phyloP scores from a whole-genome alignment of 805 yeast genomes.

The Teunomyces aglyptinius region DNA sequence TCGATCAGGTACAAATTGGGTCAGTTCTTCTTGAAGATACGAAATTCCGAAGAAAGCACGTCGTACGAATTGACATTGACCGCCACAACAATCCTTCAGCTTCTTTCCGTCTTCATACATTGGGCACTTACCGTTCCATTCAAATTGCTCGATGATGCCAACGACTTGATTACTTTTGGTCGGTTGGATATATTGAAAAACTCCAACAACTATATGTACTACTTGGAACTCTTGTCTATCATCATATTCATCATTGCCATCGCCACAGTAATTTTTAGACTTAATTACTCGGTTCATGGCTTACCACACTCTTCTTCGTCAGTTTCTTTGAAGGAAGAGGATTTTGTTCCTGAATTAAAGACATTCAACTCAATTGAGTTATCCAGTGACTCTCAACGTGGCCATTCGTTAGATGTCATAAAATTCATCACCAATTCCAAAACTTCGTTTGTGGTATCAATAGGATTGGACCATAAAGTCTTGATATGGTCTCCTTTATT shows the following conservation, averaged over 20 bases:
- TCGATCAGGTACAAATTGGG: constrained; percentile 30
- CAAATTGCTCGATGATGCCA: constrained; percentile 11
- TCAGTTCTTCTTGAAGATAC: constrained; percentile 31
- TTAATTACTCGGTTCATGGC: constrained; percentile 13
- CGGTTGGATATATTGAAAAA: constrained; percentile 12
- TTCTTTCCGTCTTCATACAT: constrained; percentile 16
- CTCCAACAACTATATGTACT: constrained; percentile 49
- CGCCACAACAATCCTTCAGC: constrained; percentile 10
- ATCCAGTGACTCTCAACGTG: constrained; percentile 27
- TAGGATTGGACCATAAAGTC: constrained; percentile 72
- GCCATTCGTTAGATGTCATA: constrained; percentile 64
- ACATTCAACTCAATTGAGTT: constrained; percentile 32
- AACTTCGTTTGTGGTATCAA: constrained; percentile 62
- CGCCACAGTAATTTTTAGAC: constrained; percentile 40
- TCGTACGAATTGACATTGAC: constrained; percentile 21
- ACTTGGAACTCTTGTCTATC: constrained; percentile 55
- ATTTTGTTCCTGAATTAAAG: constrained; percentile 11
- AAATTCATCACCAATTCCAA: constrained; percentile 56
- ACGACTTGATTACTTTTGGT: constrained; percentile 6
- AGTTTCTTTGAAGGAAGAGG: constrained; percentile 3
- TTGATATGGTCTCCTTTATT: constrained; percentile 69
- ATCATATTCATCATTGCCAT: constrained; percentile 51
- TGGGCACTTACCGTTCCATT: constrained; percentile 22
- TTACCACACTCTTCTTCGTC: neutral
- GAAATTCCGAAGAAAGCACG: constrained; percentile 35